A percentile compares a stretch with the other conserved stretches of the same genome.
These are phyloP conservation scores for Starmerella scarabaei DNA, from an alignment of 805 yeast species.

Conservation along the genomic window DNA sequence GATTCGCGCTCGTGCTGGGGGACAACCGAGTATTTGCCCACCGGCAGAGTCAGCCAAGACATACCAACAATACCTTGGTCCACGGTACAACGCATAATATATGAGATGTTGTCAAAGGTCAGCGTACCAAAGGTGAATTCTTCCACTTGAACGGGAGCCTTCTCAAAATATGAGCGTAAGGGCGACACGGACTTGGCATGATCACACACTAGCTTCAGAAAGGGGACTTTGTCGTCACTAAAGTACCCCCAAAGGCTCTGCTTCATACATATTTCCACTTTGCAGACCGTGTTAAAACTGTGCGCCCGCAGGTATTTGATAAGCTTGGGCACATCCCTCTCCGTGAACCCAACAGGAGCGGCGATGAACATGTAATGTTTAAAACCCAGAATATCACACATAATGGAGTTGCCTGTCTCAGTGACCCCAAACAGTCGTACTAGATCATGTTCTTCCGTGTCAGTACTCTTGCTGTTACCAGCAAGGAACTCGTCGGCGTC, in stretches of 20 bases:
- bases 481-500: slow-evolving; percentile 72
- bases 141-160: slow-evolving; percentile 20
- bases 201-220: slow-evolving; percentile 56
- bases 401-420: slow-evolving; percentile 67
- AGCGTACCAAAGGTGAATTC: slow-evolving; percentile 6
- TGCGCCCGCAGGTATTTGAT: slow-evolving; percentile 6
- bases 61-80: slow-evolving; percentile 85
- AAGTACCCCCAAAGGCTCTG: slow-evolving; percentile 92
- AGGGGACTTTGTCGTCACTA: slow-evolving; percentile 65
- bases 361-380: slow-evolving; percentile 85
- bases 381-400: slow-evolving; percentile 83
- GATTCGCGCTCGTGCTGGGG: slow-evolving; percentile 33
- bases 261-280: slow-evolving; percentile 52
- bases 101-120: slow-evolving; percentile 84
- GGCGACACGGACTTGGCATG: slow-evolving; percentile 56
- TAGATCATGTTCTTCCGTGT: slow-evolving; percentile 5
- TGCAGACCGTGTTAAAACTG: not conserved
- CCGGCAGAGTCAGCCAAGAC: slow-evolving; percentile 93
- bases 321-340: slow-evolving; percentile 40
- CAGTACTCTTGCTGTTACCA: not conserved
- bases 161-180: slow-evolving; percentile 69
- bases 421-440: slow-evolving; percentile 92
- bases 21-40: slow-evolving; percentile 40
- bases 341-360: slow-evolving; percentile 64
- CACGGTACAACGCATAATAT: slow-evolving; percentile 72